These are phyloP conservation scores for Tieghemiomyces parasiticus DNA, from an alignment of 192 early-diverging fungal genomes.

Conservation along the genomic window DNA sequence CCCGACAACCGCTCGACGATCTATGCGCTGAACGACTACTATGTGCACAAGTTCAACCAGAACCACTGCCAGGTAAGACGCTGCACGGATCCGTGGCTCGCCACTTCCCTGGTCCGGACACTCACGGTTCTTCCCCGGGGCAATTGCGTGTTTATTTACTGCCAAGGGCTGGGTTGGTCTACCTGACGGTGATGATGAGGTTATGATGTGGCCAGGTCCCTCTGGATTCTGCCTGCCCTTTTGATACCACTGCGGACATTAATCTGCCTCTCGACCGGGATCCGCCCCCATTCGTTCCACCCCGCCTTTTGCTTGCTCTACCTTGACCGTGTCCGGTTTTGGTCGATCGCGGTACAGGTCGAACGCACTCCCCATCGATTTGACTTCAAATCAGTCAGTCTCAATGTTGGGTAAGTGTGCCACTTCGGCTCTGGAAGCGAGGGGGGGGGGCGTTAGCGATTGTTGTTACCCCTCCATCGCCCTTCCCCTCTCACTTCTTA, in stretches of 20 bases:
- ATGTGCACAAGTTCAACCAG: slow-evolving; percentile 35
- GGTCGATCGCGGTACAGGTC: no score
- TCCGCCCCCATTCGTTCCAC: no score
- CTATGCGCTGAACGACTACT: slow-evolving; percentile 47
- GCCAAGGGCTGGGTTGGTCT: not conserved
- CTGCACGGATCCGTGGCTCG: not conserved
- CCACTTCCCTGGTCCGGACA: not conserved
- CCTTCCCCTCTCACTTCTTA: not conserved
- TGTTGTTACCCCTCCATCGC: not conserved
- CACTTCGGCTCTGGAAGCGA: not conserved
- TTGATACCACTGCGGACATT: no score
- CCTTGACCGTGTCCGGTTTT: no score
- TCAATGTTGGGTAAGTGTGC: slow-evolving; percentile 7
- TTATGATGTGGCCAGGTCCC: slow-evolving; percentile 1
- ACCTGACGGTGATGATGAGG: slow-evolving; percentile 3
- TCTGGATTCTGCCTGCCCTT: no score
- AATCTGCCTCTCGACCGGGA: no score
- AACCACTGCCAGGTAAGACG: slow-evolving; percentile 22
- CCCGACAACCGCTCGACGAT: slow-evolving; percentile 57
- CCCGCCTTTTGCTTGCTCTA: no score
- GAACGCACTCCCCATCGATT: not conserved
- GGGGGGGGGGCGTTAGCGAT: not conserved
- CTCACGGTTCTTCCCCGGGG: not conserved
- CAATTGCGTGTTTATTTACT: not conserved
- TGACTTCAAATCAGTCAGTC: slow-evolving; percentile 1